Percentiles rank a stretch among this genome's conserved stretches.
Conservation (phyloP, 148 eudicot species). For the Mesembryanthemum crystallinum region DNA sequence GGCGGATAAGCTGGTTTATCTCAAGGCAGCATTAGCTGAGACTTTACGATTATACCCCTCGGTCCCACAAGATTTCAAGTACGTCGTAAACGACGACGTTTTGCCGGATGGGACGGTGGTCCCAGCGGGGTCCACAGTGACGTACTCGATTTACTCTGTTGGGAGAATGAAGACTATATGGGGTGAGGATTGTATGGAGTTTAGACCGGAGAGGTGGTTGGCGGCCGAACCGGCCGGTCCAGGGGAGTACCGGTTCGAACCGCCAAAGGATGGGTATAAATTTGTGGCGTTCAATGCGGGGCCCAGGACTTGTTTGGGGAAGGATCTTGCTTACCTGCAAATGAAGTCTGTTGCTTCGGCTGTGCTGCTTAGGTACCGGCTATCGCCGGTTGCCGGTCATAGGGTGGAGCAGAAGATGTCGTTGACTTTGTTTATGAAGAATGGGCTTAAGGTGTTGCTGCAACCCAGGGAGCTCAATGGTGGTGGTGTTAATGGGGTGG, state of each 20-base stretch:
- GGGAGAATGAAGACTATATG: constrained; percentile 80
- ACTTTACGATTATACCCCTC: constrained; percentile 82
- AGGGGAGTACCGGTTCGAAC: constrained; percentile 49
- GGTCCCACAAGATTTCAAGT: constrained; percentile 77
- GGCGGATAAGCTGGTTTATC: constrained; percentile 66
- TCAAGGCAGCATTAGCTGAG: constrained; percentile 82
- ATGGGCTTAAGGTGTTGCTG: constrained; percentile 65
- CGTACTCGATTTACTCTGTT: constrained; percentile 78
- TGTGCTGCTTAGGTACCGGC: constrained; percentile 66
- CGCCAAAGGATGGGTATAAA: constrained; percentile 66
- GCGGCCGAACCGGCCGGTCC: constrained; percentile 5
- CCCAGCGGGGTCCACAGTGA: constrained; percentile 81
- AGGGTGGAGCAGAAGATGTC: constrained; percentile 87
- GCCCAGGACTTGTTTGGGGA: constrained; percentile 89
- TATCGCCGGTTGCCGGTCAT: constrained; percentile 63
- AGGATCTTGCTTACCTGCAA: constrained; percentile 83
- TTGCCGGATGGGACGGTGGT: constrained; percentile 71
- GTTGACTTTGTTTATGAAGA: constrained; percentile 76
- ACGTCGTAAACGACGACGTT: constrained; percentile 70
- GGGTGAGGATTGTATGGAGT: constrained; percentile 90
- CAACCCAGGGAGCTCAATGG: constrained; percentile 55
- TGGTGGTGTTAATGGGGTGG: constrained; percentile 15
- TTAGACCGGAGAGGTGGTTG: constrained; percentile 86
- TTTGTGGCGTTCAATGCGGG: constrained; percentile 91
- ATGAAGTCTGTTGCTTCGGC: constrained; percentile 91